Evolutionary conservation across 495 filamentous ascomycete genomes (phyloP).

Genomic region (Tuber borchii): DNA sequence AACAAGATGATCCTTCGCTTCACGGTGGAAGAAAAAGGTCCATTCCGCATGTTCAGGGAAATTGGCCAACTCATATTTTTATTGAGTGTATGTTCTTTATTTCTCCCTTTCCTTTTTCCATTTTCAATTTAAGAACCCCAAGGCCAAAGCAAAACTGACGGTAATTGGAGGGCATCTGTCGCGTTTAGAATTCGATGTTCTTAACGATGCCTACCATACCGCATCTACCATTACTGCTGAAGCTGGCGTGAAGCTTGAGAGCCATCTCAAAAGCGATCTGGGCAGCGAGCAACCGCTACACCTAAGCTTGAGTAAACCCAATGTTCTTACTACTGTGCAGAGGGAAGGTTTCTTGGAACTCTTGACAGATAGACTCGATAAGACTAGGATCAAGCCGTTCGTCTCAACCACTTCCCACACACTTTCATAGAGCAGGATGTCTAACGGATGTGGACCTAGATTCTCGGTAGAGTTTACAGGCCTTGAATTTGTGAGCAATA

Average conservation of each 20-base stretch:
- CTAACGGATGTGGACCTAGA: constrained; percentile 22
- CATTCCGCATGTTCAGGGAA: constrained; percentile 77
- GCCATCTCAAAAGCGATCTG: constrained; percentile 67
- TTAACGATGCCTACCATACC: constrained; percentile 51
- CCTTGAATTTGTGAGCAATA: constrained; percentile 65
- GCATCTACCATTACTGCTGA: constrained; percentile 29
- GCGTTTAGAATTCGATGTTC: constrained; percentile 49
- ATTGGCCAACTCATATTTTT: constrained; percentile 90
- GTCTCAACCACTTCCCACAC: constrained; percentile 22
- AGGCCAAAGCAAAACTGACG: constrained; percentile 41
- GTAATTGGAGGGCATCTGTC: constrained; percentile 61
- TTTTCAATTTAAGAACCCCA: not conserved
- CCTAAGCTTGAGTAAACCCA: constrained; percentile 74
- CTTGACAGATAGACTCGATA: constrained; percentile 41
- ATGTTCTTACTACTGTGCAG: constrained; percentile 60
- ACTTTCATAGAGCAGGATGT: not conserved
- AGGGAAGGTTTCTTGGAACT: constrained; percentile 56
- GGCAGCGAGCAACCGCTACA: constrained; percentile 76
- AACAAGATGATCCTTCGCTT: constrained; percentile 70
- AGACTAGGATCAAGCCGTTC: constrained; percentile 43
- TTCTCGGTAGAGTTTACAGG: constrained; percentile 51
- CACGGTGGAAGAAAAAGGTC: constrained; percentile 77
- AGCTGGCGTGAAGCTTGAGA: constrained; percentile 45
- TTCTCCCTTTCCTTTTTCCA: not conserved
- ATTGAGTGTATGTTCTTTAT: constrained; percentile 68